phyloP scores from a whole-genome alignment of 23 red algal genomes.

The Gracilaria gracilis region DNA sequence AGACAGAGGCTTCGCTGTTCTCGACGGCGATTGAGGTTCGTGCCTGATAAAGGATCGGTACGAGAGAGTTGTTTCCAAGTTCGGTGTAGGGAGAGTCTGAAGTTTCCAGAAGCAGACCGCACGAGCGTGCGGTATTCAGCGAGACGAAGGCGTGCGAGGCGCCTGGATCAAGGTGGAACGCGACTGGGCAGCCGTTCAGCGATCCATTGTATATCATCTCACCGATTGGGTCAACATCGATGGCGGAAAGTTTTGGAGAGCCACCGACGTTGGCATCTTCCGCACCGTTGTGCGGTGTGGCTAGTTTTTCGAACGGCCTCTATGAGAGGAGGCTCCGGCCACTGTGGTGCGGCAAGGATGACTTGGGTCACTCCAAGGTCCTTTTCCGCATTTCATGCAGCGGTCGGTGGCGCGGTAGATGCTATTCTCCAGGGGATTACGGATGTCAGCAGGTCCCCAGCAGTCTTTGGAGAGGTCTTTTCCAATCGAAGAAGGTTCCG shows the following conservation, averaged over 20 bases:
- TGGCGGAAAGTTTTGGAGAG: neutral
- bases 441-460: neutral
- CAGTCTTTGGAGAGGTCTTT: neutral
- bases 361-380: neutral
- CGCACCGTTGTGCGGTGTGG: neutral
- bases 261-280: neutral
- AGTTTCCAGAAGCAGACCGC: neutral
- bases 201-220: neutral
- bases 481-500: neutral
- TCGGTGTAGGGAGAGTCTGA: neutral
- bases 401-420: neutral
- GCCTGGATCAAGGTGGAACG: conserved; percentile 18
- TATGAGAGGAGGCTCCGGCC: neutral
- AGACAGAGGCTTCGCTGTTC: neutral
- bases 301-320: neutral
- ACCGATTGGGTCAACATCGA: neutral
- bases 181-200: neutral
- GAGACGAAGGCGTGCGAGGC: conserved; percentile 42
- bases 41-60: neutral
- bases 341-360: neutral
- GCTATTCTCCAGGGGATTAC: neutral
- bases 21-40: neutral
- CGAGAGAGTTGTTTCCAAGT: neutral
- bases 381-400: neutral
- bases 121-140: neutral